Percentiles rank a stretch among this genome's conserved stretches.
Evolutionary conservation across 2,329 filamentous ascomycete genomes (phyloP).

Genomic region (Penicillium sp.): DNA sequence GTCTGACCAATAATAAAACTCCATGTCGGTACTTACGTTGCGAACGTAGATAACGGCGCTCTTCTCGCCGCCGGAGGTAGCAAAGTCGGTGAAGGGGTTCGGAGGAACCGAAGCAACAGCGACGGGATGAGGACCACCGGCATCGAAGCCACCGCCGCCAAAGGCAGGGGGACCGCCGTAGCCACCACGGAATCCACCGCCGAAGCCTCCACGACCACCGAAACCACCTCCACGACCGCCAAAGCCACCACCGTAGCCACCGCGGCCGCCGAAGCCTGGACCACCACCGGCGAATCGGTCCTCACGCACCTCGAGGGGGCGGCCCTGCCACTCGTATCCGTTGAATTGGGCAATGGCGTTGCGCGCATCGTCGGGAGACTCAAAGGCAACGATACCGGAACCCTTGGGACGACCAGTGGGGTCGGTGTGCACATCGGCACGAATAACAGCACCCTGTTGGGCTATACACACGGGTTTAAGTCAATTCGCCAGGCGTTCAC

Average conservation of each 20-base stretch:
- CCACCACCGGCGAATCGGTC: conserved; percentile 74
- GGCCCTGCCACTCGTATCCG: conserved; percentile 97
- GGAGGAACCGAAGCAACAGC: conserved; percentile 56
- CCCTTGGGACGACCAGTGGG: conserved; percentile 93
- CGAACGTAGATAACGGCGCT: conserved; percentile 88
- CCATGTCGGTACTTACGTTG: conserved; percentile 68
- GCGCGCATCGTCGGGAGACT: conserved; percentile 88
- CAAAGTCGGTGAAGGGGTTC: conserved; percentile 92
- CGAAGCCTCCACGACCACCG: conserved; percentile 48
- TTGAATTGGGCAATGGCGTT: conserved; percentile 98
- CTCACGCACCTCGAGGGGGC: conserved; percentile 88
- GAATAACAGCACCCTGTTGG: conserved; percentile 73
- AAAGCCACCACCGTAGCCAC: conserved; percentile 52
- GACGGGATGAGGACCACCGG: conserved; percentile 42
- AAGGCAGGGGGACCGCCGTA: conserved; percentile 44
- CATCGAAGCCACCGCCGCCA: conserved; percentile 37
- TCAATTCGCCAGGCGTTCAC: conserved; percentile 30
- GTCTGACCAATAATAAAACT: not conserved
- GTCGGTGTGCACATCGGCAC: conserved; percentile 90
- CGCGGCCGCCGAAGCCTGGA: conserved; percentile 56
- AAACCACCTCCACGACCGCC: conserved; percentile 52
- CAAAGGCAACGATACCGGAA: conserved; percentile 94
- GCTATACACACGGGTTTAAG: conserved; percentile 33
- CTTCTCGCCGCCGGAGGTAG: conserved; percentile 80
- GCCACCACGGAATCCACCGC: conserved; percentile 49